These are phyloP conservation scores for Plasmodium adleri DNA, from an alignment of 169 alveolate genomes.

Conservation along the genomic window DNA sequence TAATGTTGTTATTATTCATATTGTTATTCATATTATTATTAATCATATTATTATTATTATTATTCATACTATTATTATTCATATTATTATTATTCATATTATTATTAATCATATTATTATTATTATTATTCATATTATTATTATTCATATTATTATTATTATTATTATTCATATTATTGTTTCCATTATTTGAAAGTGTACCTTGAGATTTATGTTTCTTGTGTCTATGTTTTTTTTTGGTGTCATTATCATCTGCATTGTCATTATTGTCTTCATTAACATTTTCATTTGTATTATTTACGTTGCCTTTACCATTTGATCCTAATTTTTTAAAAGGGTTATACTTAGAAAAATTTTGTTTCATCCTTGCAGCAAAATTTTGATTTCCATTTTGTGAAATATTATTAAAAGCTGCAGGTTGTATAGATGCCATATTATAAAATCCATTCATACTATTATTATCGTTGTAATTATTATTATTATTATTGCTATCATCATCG, in stretches of 20 bases:
- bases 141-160: conserved; percentile 5
- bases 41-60: neutral
- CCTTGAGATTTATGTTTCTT: conserved; percentile 29
- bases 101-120: neutral
- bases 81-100: neutral
- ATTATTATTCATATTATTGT: neutral
- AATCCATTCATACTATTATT: no score
- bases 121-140: conserved; percentile 8
- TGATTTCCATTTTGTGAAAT: neutral
- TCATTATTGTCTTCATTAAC: neutral
- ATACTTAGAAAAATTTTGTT: conserved; percentile 7
- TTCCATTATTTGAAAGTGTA: conserved; percentile 6
- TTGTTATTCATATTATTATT: conserved; percentile 1
- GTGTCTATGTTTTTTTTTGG: conserved; percentile 25
- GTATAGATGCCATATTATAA: no score
- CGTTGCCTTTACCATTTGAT: neutral
- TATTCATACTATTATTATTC: neutral
- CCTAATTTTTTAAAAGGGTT: conserved; percentile 3
- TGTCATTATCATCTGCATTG: conserved; percentile 13
- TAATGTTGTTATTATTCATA: conserved; percentile 7
- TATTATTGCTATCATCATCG: neutral
- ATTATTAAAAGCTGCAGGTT: no score
- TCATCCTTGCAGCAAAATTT: neutral
- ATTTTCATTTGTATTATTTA: neutral
- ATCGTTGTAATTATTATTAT: neutral